Evolutionary conservation across 306 rosid species (phyloP).

Genomic region (Cucumis melo): DNA sequence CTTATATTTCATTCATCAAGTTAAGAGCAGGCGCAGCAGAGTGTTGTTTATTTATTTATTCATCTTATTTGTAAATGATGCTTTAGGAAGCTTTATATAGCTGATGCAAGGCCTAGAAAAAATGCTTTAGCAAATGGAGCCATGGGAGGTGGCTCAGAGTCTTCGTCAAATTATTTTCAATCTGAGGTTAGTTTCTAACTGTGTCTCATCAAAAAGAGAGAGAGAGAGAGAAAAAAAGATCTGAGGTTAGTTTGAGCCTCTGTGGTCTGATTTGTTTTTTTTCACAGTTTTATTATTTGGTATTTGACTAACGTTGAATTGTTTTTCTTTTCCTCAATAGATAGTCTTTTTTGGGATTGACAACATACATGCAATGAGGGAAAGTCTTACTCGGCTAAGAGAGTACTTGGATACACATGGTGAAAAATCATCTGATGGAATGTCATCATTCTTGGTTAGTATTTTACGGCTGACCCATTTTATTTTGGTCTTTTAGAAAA

Average conservation of each 20-base stretch:
- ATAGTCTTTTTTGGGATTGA: slow-evolving; percentile 90
- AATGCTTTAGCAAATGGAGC: slow-evolving; percentile 98
- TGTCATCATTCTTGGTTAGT: slow-evolving; percentile 94
- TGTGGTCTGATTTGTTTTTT: slow-evolving; percentile 15
- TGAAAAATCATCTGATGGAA: slow-evolving; percentile 82
- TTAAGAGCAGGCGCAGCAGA: neutral
- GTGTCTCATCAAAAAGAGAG: too few relatives aligned
- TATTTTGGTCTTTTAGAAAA: neutral
- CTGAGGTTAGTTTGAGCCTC: slow-evolving; percentile 47
- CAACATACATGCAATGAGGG: slow-evolving; percentile 97
- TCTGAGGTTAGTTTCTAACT: slow-evolving; percentile 47
- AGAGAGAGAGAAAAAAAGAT: neutral
- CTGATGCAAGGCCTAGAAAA: slow-evolving; percentile 94
- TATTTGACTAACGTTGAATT: neutral
- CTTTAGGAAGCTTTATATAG: slow-evolving; percentile 80
- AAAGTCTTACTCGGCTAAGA: slow-evolving; percentile 83
- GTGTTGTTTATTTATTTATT: neutral
- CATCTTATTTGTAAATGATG: neutral
- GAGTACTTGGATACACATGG: slow-evolving; percentile 90
- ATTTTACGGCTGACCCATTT: neutral
- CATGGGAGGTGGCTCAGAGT: slow-evolving; percentile 99
- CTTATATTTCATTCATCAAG: neutral
- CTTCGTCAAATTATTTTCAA: slow-evolving; percentile 83
- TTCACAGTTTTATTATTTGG: slow-evolving; percentile 6
- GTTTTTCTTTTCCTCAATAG: slow-evolving; percentile 25